Conservation (phyloP, 208 protist genomes). For the Acanthamoeba lenticulata region DNA sequence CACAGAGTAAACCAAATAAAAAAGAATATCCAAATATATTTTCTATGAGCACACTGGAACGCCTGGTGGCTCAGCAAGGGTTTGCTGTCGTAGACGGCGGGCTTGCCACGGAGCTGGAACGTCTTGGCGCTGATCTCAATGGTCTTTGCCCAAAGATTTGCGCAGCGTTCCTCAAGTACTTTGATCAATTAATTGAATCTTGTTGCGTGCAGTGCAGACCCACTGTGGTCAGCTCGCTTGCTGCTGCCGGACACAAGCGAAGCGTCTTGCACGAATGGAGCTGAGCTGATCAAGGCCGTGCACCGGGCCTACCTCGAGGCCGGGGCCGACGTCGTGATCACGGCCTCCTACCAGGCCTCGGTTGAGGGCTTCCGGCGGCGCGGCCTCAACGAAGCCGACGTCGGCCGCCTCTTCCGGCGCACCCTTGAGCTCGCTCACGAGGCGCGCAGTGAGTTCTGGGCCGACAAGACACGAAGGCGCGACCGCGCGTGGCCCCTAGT, state of each 20-base stretch:
- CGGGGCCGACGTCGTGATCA: conserved; percentile 44
- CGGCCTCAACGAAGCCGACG: neutral
- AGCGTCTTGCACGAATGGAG: neutral
- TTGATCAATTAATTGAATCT: neutral
- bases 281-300: conserved; percentile 45
- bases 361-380: neutral
- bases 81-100: conserved; percentile 50
- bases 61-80: conserved; percentile 34
- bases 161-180: neutral
- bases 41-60: no score
- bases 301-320: conserved; percentile 57
- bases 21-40: no score
- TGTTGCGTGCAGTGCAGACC: neutral
- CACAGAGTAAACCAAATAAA: no score
- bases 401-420: neutral
- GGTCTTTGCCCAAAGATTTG: neutral
- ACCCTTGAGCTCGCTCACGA: conserved; percentile 14
- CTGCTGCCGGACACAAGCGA: neutral
- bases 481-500: neutral
- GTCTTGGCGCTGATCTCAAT: conserved; percentile 11
- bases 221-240: conserved; percentile 41
- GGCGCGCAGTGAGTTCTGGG: conserved; percentile 41
- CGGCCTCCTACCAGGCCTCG: conserved; percentile 51
- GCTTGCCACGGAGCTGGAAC: conserved; percentile 49
- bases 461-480: neutral